phyloP scores from a whole-genome alignment of 129 eudicot species.

The Glebionis coronaria region DNA sequence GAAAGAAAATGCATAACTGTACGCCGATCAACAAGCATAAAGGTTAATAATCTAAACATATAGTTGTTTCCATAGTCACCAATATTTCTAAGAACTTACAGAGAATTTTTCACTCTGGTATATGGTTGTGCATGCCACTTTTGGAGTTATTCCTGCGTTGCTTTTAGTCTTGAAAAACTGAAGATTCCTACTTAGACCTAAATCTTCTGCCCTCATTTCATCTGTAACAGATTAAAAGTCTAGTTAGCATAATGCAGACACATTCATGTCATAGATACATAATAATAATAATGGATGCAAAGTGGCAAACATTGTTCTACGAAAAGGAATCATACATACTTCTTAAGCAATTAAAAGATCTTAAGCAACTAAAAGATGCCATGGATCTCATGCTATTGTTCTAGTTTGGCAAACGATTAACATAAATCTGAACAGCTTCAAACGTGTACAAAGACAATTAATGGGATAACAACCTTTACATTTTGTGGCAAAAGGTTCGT shows the following conservation, averaged over 20 bases:
- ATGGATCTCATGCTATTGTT: conserved; percentile 5
- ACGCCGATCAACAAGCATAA: background rate
- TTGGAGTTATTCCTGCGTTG: conserved; percentile 36
- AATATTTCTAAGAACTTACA: conserved; percentile 35
- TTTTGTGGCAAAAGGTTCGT: too few relatives aligned
- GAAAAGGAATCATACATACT: background rate
- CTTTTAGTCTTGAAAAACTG: conserved; percentile 56
- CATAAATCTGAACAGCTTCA: background rate
- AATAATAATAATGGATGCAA: background rate
- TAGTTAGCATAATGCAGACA: conserved; percentile 6
- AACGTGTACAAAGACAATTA: background rate
- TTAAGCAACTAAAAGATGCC: background rate
- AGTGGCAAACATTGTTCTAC: background rate
- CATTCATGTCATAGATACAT: background rate
- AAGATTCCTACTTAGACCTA: conserved; percentile 55
- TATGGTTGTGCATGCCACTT: conserved; percentile 62
- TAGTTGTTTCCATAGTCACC: background rate
- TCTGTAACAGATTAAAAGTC: conserved; percentile 40
- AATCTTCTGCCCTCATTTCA: conserved; percentile 69
- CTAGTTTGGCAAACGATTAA: background rate
- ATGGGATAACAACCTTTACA: background rate
- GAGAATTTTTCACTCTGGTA: conserved; percentile 59
- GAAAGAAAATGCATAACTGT: conserved; percentile 79
- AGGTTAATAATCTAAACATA: background rate
- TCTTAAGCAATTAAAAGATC: background rate